These are phyloP conservation scores for Curvularia hawaiiensis DNA, from an alignment of 2,329 filamentous ascomycete genomes.

Conservation along the genomic window DNA sequence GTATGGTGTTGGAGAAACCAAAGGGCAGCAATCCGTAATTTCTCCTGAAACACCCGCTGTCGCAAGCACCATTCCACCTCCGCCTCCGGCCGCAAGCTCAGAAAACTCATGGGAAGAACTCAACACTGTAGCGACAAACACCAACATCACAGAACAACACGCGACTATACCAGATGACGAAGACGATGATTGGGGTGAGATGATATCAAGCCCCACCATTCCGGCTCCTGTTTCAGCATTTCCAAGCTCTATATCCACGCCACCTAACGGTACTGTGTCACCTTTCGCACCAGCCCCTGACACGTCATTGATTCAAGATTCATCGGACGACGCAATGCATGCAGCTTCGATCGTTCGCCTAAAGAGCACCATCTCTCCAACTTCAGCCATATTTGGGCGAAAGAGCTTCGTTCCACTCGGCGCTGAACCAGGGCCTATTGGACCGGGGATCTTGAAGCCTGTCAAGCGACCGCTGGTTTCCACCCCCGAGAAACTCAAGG, in stretches of 20 bases:
- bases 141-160: slow-evolving; percentile 8
- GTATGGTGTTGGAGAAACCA: slow-evolving; percentile 12
- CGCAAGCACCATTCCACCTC: slow-evolving; percentile 19
- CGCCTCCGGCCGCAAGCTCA: slow-evolving; percentile 12
- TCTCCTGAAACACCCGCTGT: slow-evolving; percentile 23
- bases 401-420: slow-evolving; percentile 36
- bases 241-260: slow-evolving; percentile 13
- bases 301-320: slow-evolving; percentile 12
- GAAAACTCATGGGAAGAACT: slow-evolving; percentile 25
- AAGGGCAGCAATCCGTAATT: slow-evolving; percentile 23
- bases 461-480: slow-evolving; percentile 20
- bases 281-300: slow-evolving; percentile 21
- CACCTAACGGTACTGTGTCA: slow-evolving; percentile 17
- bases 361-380: slow-evolving; percentile 40
- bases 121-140: slow-evolving; percentile 20
- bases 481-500: slow-evolving; percentile 17
- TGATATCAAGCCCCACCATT: slow-evolving; percentile 44
- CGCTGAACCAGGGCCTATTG: slow-evolving; percentile 37
- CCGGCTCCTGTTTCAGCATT: slow-evolving; percentile 27
- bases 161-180: slow-evolving; percentile 21
- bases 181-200: slow-evolving; percentile 49
- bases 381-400: slow-evolving; percentile 38
- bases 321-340: slow-evolving; percentile 28
- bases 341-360: slow-evolving; percentile 42
- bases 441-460: slow-evolving; percentile 35